A percentile compares a stretch with the other conserved stretches of the same genome.
phyloP scores from a whole-genome alignment of 2,329 filamentous ascomycete genomes.

The Diaporthe sp. region DNA sequence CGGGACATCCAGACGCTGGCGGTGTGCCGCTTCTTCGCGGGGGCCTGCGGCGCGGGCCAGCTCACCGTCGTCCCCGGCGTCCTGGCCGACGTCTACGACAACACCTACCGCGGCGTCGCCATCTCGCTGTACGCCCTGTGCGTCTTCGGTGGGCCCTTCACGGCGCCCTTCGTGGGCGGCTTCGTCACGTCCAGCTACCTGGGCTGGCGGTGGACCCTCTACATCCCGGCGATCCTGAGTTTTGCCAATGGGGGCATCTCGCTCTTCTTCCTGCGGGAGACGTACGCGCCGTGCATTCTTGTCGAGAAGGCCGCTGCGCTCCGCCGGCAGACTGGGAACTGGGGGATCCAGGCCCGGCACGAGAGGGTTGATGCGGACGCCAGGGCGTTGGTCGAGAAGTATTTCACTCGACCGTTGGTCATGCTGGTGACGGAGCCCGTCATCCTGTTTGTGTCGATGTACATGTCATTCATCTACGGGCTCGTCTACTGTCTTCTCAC shows the following conservation, averaged over 20 bases:
- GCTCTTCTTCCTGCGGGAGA: constrained; percentile 32
- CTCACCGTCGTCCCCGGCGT: constrained; percentile 37
- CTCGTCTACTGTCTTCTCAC: constrained; percentile 39
- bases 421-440: constrained; percentile 68
- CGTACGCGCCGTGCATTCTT: constrained; percentile 35
- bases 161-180: constrained; percentile 31
- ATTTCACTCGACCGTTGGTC: constrained; percentile 44
- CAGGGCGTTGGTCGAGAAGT: constrained; percentile 39
- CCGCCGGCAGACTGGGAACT: constrained; percentile 46
- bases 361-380: constrained; percentile 36
- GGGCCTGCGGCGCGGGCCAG: constrained; percentile 36
- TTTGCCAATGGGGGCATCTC: constrained; percentile 28
- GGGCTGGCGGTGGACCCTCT: constrained; percentile 38
- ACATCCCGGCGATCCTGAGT: constrained; percentile 33
- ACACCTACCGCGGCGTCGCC: constrained; percentile 37
- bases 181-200: constrained; percentile 29
- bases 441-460: constrained; percentile 60
- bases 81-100: constrained; percentile 36
- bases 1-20: constrained; percentile 49
- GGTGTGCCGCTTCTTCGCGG: constrained; percentile 35
- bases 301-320: constrained; percentile 26
- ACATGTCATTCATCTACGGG: constrained; percentile 41
- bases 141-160: constrained; percentile 38
- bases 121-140: constrained; percentile 37
- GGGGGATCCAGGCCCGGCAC: constrained; percentile 35